Evolutionary conservation across 2,329 filamentous ascomycete genomes (phyloP).

Genomic region (Coleophoma eucalyptorum): DNA sequence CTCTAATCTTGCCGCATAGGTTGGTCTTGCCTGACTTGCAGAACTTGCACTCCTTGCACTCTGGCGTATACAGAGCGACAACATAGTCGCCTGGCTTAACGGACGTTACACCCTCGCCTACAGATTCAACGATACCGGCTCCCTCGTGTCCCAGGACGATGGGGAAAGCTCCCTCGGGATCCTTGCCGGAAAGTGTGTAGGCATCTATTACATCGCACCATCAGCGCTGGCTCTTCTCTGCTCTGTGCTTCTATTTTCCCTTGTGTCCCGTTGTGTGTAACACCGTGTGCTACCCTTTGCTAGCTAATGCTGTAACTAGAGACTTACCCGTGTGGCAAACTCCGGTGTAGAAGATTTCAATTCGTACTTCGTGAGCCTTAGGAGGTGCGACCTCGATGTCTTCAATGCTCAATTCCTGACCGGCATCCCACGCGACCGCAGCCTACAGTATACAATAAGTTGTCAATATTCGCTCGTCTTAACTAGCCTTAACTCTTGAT

Average conservation of each 20-base stretch:
- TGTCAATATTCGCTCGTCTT: not conserved
- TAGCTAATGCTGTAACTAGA: not conserved
- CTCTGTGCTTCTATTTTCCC: no score
- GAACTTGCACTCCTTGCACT: conserved; percentile 98
- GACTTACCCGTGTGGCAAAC: conserved; percentile 91
- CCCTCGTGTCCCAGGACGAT: conserved; percentile 88
- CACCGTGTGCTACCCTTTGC: no score
- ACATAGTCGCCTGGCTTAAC: conserved; percentile 94
- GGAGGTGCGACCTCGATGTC: conserved; percentile 90
- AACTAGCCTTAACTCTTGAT: not conserved
- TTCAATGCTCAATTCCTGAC: conserved; percentile 83
- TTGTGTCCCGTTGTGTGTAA: no score
- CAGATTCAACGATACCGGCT: conserved; percentile 86
- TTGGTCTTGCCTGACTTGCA: conserved; percentile 99
- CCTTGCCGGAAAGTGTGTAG: conserved; percentile 93
- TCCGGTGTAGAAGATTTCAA: conserved; percentile 95
- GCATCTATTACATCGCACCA: conserved; percentile 54
- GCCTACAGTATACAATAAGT: conserved; percentile 47
- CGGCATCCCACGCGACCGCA: conserved; percentile 95
- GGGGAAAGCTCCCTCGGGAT: conserved; percentile 92
- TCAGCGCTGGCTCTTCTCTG: no score
- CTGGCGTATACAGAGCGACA: conserved; percentile 87
- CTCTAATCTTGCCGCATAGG: conserved; percentile 97
- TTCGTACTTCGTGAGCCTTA: conserved; percentile 89
- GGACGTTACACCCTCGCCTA: conserved; percentile 90